These are phyloP conservation scores for Cornus suecica DNA, from an alignment of 148 eudicot genomes.

Conservation along the genomic window DNA sequence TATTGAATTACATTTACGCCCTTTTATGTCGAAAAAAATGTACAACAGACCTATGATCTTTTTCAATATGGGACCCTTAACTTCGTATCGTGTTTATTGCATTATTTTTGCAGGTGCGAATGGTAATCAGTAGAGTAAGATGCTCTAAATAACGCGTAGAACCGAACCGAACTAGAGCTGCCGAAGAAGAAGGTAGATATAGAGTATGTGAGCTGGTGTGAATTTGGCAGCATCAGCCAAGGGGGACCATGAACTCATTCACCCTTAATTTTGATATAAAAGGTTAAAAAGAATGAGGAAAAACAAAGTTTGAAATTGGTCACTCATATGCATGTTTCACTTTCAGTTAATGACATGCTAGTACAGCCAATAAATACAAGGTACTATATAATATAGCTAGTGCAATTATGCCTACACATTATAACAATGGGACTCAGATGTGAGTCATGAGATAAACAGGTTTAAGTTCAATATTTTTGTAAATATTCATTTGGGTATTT, in stretches of 20 bases:
- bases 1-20: background rate
- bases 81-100: background rate
- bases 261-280: background rate
- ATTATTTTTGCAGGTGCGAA: background rate
- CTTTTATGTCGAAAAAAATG: background rate
- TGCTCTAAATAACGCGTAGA: background rate
- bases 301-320: background rate
- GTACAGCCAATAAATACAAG: background rate
- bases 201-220: background rate
- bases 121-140: background rate
- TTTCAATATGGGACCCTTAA: background rate
- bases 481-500: no score
- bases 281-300: background rate
- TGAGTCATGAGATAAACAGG: background rate
- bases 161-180: background rate
- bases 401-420: background rate
- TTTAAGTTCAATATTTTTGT: no score
- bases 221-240: background rate
- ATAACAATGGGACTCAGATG: background rate
- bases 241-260: background rate
- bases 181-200: background rate
- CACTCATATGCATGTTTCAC: background rate
- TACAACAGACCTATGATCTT: background rate
- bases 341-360: constrained; percentile 3
- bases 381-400: background rate